phyloP scores from a whole-genome alignment of 2,329 filamentous ascomycete species.

The Mycosphaerella sp. region DNA sequence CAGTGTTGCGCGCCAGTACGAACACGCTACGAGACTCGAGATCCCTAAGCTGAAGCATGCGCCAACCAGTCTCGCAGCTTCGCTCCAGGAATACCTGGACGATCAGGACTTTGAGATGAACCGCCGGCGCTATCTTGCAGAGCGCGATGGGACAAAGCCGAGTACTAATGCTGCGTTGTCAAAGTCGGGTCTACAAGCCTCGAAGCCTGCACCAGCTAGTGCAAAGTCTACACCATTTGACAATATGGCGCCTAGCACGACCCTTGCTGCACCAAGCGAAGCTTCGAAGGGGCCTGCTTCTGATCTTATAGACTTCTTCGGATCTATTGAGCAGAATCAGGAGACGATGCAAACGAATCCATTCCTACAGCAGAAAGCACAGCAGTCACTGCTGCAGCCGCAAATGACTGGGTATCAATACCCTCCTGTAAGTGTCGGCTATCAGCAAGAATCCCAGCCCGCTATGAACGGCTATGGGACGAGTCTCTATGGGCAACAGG shows the following conservation, averaged over 20 bases:
- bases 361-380: constrained; percentile 23
- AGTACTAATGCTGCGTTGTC: constrained; percentile 34
- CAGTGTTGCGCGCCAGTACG: constrained; percentile 77
- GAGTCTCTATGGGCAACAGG: constrained; percentile 37
- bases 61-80: constrained; percentile 79
- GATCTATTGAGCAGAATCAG: constrained; percentile 84
- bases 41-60: constrained; percentile 97
- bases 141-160: constrained; percentile 64
- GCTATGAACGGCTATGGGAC: constrained; percentile 26
- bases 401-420: constrained; percentile 40
- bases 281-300: constrained; percentile 57
- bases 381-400: constrained; percentile 18
- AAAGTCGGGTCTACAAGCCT: constrained; percentile 32
- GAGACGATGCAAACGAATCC: constrained; percentile 47
- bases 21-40: constrained; percentile 84
- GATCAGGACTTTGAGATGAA: constrained; percentile 95
- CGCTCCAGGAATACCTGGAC: constrained; percentile 88
- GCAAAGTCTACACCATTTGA: constrained; percentile 19
- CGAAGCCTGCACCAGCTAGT: constrained; percentile 38
- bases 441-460: constrained; percentile 13
- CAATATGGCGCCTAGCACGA: constrained; percentile 21
- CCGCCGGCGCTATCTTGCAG: constrained; percentile 81
- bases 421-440: constrained; percentile 20
- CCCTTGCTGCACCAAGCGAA: constrained; percentile 19
- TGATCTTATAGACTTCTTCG: constrained; percentile 91